Conservation (phyloP, 2,329 filamentous ascomycete genomes). For the Capronia epimyces region DNA sequence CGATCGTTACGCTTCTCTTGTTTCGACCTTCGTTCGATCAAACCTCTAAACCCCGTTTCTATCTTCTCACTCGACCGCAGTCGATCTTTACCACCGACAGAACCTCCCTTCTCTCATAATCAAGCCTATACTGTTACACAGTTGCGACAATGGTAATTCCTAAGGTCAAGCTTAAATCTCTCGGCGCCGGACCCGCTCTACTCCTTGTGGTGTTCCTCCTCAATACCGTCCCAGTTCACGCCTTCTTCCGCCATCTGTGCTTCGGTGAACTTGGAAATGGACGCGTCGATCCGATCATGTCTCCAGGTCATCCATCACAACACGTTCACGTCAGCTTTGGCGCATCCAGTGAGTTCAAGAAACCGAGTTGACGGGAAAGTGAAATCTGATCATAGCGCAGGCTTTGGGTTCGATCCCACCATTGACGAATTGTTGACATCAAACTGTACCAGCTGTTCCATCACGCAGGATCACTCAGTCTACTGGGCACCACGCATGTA, state of each 20-base stretch:
- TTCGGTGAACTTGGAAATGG: conserved; percentile 63
- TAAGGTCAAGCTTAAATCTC: conserved; percentile 10
- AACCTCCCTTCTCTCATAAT: not conserved
- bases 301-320: conserved; percentile 52
- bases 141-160: conserved; percentile 1
- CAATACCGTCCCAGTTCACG: conserved; percentile 36
- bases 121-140: not conserved
- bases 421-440: conserved; percentile 53
- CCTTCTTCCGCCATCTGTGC: conserved; percentile 90
- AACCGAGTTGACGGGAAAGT: conserved; percentile 34
- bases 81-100: not conserved
- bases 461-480: conserved; percentile 75
- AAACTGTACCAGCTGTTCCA: conserved; percentile 73
- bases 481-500: conserved; percentile 81
- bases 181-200: not conserved
- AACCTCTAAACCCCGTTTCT: not conserved
- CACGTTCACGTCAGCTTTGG: conserved; percentile 75
- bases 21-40: not conserved
- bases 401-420: conserved; percentile 56
- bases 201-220: conserved; percentile 6
- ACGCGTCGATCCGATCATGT: conserved; percentile 71
- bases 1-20: not conserved
- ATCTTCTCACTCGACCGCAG: not conserved
- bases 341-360: conserved; percentile 59
- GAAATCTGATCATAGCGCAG: conserved; percentile 41